Evolutionary conservation across 768 basidiomycete species (phyloP), one percentile per base, ranked within the genome.

Genomic region (Leccinum incarnatum): DNA sequence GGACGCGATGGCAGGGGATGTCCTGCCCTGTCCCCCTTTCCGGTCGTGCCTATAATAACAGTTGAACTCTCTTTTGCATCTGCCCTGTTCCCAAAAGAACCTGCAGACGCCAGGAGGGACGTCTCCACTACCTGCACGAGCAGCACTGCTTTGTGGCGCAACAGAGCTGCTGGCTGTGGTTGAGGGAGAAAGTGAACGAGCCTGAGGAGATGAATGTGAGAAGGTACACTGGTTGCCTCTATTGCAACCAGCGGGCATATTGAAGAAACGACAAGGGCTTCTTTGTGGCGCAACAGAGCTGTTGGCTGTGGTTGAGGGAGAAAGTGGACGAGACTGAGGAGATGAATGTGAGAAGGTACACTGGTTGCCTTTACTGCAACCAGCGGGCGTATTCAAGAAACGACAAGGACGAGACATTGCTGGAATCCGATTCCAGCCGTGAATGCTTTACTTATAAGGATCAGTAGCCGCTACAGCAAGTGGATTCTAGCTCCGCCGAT

Each of bases 1-100:
- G 49, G 62, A 27, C 56, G 46, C 30, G 23, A 0, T 34, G 11
- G 37, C 37, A 54, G 61, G 62, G 21, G 61, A 36, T 21, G 59
- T 21, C n/a, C 49, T 36, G 10, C 56, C 6, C 30, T 37, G 14
- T 19, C 57, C 62, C 7, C 61, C 46, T 14, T 55, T 64, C 48
- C 50, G 62, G 7, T 61, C 64, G 59, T 86, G 84, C 23, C 51
- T 58, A 62, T 68, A 83, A 36, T 62, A 72, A 67, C 84, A 86
- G 1, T 65, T 63, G 54, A 80, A 82, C 49, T 78, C 80, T 14
- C 67, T 67, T n/a, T 62, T 75, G 67, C 84, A 86, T 45, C 59
- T 69, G 10, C 83, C 84, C 1, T 62, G 68, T 1, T 73, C 68
- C 81, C 81, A 85, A 64, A 71, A 85, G 61, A 68, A 78, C 25